Conservation (phyloP, 345 rosid genomes). For the Streptanthus diversifolius region DNA sequence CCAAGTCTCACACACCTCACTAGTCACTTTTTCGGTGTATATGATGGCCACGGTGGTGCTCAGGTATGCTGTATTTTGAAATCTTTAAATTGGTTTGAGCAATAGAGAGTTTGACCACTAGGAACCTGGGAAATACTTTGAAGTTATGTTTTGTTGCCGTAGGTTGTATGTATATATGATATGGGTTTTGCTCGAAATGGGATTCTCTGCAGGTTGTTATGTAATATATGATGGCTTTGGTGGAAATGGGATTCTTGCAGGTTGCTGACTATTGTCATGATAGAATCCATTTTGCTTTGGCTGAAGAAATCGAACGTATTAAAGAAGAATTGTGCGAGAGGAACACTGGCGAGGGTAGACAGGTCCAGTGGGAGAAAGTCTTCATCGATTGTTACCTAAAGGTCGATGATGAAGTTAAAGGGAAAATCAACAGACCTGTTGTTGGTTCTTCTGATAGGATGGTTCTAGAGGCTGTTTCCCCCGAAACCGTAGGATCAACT, state of each 20-base stretch:
- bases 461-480: constrained; percentile 55
- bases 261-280: constrained; percentile 88
- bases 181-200: constrained; percentile 27
- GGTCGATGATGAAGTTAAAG: constrained; percentile 78
- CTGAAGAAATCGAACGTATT: constrained; percentile 56
- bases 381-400: constrained; percentile 68
- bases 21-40: constrained; percentile 87
- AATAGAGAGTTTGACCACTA: neutral
- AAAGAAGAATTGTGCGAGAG: constrained; percentile 44
- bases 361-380: constrained; percentile 68
- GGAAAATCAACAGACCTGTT: constrained; percentile 43
- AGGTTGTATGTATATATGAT: constrained; percentile 31
- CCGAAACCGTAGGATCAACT: constrained; percentile 93
- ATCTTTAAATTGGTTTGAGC: neutral
- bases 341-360: constrained; percentile 41
- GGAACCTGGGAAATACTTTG: neutral
- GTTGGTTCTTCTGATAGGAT: constrained; percentile 38
- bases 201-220: constrained; percentile 31
- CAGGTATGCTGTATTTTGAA: constrained; percentile 49
- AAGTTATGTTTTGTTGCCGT: constrained; percentile 15
- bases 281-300: constrained; percentile 67
- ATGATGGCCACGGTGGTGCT: constrained; percentile 91
- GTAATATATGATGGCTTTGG: constrained; percentile 36
- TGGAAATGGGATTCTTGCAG: constrained; percentile 51
- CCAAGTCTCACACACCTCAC: constrained; percentile 63